Base-by-base conservation (phyloP, 768 basidiomycete genomes). In the Agaricus blazei region DNA sequence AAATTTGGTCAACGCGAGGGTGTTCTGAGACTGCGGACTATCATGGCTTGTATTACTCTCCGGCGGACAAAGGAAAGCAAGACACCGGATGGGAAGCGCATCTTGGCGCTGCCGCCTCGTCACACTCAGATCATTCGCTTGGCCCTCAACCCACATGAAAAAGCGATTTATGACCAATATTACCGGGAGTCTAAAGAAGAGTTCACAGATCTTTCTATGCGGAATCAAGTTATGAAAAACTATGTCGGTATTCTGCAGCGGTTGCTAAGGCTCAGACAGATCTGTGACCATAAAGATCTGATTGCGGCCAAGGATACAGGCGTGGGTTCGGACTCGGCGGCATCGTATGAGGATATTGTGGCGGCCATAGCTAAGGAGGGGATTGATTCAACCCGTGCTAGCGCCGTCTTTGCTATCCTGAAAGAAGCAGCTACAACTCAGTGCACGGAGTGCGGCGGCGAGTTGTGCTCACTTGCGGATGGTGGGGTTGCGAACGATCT, bases 201-300 rank as follows among this genome's bases (percentile, higher is more conserved):
- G 70, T 98, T 98, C 68, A 84, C 83, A 58, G 85, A 91, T 65
- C 76, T 98, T 60, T 84, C 88, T 29, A 78, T 85, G 69, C 91
- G 88, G 70, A 93, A 95, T 63, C 89, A 93, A 68, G 88, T 97
- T 51, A 91, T 95, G 87, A 97, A 97, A 81, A 98, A 97, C 67
- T 97, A 96, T 66, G 97, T 97, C 61, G 93, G 93, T 52, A 96
- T 99, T 63, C 71, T 99, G 61, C 96, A 98, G 71, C 94, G 95
- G 76, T 91, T 98, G 56, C 76, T 99, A 51, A 90, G 95, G 24
- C 79, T 99, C 45, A 89, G 97, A 52, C 96, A 98, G 74, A 98
- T 98, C 48, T 99, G 97, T 70, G 94, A 98, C 66, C 96, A 99
- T 70, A 91, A 82, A 62, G 92, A 93, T 63, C 79, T 98, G 36